phyloP scores from a whole-genome alignment of 768 basidiomycete species.

The Cytidiella melzeri region DNA sequence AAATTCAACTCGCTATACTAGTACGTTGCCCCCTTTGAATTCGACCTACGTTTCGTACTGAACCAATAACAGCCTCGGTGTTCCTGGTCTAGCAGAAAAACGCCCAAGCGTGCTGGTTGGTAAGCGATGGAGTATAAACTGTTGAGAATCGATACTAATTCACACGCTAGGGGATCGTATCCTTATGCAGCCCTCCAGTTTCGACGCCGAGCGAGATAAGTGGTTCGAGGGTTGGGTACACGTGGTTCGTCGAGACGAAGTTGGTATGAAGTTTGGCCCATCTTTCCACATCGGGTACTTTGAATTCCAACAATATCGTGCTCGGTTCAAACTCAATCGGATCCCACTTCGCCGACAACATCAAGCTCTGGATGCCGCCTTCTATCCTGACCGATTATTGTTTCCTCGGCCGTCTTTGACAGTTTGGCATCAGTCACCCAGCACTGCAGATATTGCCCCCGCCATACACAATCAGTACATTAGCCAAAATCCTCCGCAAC shows the following conservation, averaged over 20 bases:
- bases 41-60: background rate
- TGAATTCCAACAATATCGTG: slow-evolving; percentile 38
- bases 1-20: slow-evolving; percentile 36
- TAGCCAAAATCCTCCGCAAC: slow-evolving; percentile 39
- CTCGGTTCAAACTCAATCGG: slow-evolving; percentile 52
- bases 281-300: slow-evolving; percentile 31
- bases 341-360: slow-evolving; percentile 49
- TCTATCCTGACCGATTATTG: slow-evolving; percentile 35
- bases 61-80: slow-evolving; percentile 32
- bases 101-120: slow-evolving; percentile 55
- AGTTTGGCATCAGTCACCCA: background rate
- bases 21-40: slow-evolving; percentile 19
- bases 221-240: slow-evolving; percentile 44
- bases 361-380: slow-evolving; percentile 39
- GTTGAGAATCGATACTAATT: too few species aligned
- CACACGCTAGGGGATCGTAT: slow-evolving; percentile 25
- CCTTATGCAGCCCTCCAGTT: slow-evolving; percentile 18
- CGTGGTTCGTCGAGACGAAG: slow-evolving; percentile 33
- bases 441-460: slow-evolving; percentile 19
- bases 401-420: slow-evolving; percentile 33
- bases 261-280: slow-evolving; percentile 42
- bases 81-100: slow-evolving; percentile 52
- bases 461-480: slow-evolving; percentile 25
- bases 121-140: too few species aligned
- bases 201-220: slow-evolving; percentile 10